A percentile compares a stretch with the other conserved stretches of the same genome.
phyloP scores from a whole-genome alignment of 805 yeast species.

The Limtongia smithiae region DNA sequence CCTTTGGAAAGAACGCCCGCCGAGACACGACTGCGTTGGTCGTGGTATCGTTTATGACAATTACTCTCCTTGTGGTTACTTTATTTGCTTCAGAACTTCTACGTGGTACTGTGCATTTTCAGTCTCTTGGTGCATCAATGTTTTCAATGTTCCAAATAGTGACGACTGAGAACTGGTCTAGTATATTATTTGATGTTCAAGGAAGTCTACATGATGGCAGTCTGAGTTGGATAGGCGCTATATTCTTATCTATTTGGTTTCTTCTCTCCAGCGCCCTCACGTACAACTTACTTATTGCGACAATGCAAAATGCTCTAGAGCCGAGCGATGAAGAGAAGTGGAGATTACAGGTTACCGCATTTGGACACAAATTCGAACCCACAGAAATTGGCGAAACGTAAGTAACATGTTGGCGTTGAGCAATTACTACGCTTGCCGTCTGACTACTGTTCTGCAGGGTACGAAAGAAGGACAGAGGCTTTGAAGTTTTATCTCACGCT shows the following conservation, averaged over 20 bases:
- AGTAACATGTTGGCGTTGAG: too few species aligned
- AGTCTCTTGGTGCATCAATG: constrained; percentile 68
- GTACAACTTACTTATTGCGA: constrained; percentile 86
- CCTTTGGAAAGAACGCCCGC: too few species aligned
- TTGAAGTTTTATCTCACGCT: too few species aligned
- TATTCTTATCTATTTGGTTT: constrained; percentile 39
- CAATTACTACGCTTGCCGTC: too few species aligned
- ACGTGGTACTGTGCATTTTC: constrained; percentile 61
- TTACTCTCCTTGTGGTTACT: constrained; percentile 58
- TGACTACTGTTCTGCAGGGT: too few species aligned
- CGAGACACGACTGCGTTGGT: too few species aligned
- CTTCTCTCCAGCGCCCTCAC: constrained; percentile 43
- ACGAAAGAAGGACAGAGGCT: too few species aligned
- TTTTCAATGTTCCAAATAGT: constrained; percentile 75
- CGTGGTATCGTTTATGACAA: constrained; percentile 67
- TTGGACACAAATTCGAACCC: constrained; percentile 44
- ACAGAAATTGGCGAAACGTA: too few species aligned
- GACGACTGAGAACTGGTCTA: constrained; percentile 92
- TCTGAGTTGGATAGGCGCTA: constrained; percentile 46
- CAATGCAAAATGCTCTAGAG: constrained; percentile 78
- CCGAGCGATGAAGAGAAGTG: constrained; percentile 69
- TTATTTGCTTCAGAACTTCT: constrained; percentile 67
- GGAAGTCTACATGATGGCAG: constrained; percentile 43
- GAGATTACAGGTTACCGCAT: constrained; percentile 61
- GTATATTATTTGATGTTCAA: constrained; percentile 52